Percentiles rank a stretch among this genome's conserved stretches.
phyloP scores from a whole-genome alignment of 2,329 filamentous ascomycete genomes.

The Pseudocercospora fuligena region DNA sequence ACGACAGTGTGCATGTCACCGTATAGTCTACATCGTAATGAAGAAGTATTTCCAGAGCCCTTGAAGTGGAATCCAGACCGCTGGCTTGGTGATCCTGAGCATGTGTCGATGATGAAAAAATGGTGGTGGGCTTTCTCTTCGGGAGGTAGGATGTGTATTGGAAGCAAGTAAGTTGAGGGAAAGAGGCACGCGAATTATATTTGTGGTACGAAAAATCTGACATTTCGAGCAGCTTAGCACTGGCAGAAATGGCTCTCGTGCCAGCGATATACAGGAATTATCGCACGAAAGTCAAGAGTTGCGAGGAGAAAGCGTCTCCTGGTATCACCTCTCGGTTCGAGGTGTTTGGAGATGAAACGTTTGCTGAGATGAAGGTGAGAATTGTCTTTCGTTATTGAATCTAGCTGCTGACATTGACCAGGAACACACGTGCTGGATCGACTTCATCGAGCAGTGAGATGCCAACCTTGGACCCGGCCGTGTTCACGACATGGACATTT shows the following conservation, averaged over 20 bases:
- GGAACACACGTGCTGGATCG: constrained; percentile 20
- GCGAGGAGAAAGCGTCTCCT: constrained; percentile 5
- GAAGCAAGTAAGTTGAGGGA: constrained; percentile 38
- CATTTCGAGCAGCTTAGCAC: constrained; percentile 64
- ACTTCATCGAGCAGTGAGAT: constrained; percentile 12
- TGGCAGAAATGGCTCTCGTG: constrained; percentile 43
- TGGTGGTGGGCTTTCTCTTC: constrained; percentile 57
- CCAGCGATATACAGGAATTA: constrained; percentile 22
- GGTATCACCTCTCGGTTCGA: constrained; percentile 24
- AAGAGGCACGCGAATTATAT: too few species aligned
- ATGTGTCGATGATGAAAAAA: constrained; percentile 38
- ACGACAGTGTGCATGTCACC: constrained; percentile 48
- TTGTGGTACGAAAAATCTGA: background rate
- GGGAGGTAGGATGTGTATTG: constrained; percentile 54
- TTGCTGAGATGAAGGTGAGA: constrained; percentile 14
- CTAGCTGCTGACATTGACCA: background rate
- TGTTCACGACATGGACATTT: background rate
- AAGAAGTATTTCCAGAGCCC: constrained; percentile 46
- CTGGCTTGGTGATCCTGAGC: constrained; percentile 40
- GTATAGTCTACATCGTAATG: constrained; percentile 49
- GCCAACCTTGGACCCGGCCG: background rate
- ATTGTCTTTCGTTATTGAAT: background rate
- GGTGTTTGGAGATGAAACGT: constrained; percentile 21
- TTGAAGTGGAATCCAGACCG: constrained; percentile 45
- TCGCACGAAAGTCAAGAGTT: constrained; percentile 4